phyloP scores from a whole-genome alignment of 257 asterid genomes.

The Gardenia jasminoides region DNA sequence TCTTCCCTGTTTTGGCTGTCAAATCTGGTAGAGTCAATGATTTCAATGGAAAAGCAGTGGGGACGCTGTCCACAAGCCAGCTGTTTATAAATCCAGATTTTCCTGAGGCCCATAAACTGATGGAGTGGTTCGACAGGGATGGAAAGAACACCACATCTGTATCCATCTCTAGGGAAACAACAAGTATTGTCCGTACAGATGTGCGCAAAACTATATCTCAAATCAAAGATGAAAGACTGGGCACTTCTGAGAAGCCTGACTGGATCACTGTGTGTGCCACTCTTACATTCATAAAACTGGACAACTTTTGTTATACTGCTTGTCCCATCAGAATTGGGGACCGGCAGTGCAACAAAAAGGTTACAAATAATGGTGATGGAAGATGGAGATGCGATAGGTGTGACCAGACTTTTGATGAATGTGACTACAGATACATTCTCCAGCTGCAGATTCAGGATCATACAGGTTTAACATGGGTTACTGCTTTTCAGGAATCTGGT shows the following conservation, averaged over 20 bases:
- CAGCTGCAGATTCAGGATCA: conserved; percentile 92
- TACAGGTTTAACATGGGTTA: conserved; percentile 85
- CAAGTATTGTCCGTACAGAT: conserved; percentile 49
- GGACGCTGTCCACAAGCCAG: conserved; percentile 84
- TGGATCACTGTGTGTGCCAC: conserved; percentile 91
- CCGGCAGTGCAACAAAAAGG: conserved; percentile 87
- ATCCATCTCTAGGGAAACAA: conserved; percentile 66
- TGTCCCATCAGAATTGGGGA: conserved; percentile 92
- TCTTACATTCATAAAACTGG: conserved; percentile 65
- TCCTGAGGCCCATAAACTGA: conserved; percentile 57
- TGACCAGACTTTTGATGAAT: conserved; percentile 77
- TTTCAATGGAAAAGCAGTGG: conserved; percentile 85
- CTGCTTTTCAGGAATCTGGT: conserved; percentile 93
- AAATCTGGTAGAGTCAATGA: conserved; percentile 90
- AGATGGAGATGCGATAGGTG: conserved; percentile 91
- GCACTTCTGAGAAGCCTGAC: conserved; percentile 89
- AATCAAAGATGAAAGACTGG: conserved; percentile 91
- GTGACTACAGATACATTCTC: conserved; percentile 87
- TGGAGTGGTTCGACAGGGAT: conserved; percentile 76
- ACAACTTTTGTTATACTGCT: conserved; percentile 83
- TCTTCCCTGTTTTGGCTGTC: conserved; percentile 75
- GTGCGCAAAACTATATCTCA: conserved; percentile 65
- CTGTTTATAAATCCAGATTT: conserved; percentile 76
- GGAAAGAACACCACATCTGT: conserved; percentile 60
- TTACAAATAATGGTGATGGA: conserved; percentile 46